phyloP scores from a whole-genome alignment of 345 rosid genomes.

The Turnera subulata region DNA sequence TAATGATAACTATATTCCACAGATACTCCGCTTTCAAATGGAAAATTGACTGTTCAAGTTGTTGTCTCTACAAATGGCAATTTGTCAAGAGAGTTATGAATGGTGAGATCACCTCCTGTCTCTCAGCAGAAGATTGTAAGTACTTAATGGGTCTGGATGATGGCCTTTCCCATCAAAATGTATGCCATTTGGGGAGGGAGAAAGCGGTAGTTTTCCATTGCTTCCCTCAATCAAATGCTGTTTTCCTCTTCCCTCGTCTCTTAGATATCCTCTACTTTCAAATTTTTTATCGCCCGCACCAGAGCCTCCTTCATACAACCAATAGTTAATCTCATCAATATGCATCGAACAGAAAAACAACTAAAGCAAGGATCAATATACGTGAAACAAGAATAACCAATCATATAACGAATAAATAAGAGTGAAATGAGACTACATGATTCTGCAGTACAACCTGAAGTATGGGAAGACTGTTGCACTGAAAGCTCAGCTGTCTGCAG shows the following conservation, averaged over 20 bases:
- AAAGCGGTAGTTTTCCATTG: constrained; percentile 29
- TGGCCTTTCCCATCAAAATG: constrained; percentile 30
- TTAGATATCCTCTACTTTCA: constrained; percentile 28
- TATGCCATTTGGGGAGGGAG: constrained; percentile 30
- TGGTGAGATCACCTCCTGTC: constrained; percentile 57
- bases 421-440: constrained; percentile 2
- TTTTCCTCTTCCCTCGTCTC: constrained; percentile 34
- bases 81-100: constrained; percentile 7
- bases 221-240: constrained; percentile 30
- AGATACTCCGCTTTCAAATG: not conserved
- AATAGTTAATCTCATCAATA: constrained; percentile 31
- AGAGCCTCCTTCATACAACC: constrained; percentile 29
- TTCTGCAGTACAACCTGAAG: constrained; percentile 47
- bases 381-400: too few relatives aligned
- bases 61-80: not conserved
- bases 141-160: constrained; percentile 28
- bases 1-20: not conserved
- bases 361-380: not conserved
- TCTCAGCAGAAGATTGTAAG: constrained; percentile 56
- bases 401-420: too few relatives aligned
- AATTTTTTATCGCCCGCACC: constrained; percentile 30
- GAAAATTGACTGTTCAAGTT: not conserved
- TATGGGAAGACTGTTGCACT: constrained; percentile 23
- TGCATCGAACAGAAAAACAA: constrained; percentile 32
- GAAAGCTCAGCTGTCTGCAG: constrained; percentile 27